Conservation (phyloP, 352 stramenopile species). For the Globisporangium mamillatum region DNA sequence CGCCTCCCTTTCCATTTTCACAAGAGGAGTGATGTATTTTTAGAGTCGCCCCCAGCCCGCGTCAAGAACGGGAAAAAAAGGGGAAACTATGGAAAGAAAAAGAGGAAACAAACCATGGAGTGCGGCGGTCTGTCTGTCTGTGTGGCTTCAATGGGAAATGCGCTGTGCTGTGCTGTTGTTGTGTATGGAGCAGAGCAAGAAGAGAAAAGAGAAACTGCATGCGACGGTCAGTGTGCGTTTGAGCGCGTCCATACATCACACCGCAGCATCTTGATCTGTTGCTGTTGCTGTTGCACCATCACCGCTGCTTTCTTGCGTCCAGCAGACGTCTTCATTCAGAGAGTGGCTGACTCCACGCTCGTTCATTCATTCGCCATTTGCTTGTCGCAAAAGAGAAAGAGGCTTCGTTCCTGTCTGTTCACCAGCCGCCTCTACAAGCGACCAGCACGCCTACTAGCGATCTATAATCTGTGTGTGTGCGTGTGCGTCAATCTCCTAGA, state of each 20-base stretch:
- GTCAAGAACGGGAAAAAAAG: background rate
- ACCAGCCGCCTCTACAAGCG: background rate
- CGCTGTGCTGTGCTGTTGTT: background rate
- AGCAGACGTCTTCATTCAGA: background rate
- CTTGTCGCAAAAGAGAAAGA: background rate
- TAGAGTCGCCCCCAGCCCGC: background rate
- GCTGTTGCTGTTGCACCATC: too few relatives aligned
- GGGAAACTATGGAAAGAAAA: slow-evolving; percentile 9
- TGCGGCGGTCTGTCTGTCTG: background rate
- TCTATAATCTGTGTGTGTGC: background rate
- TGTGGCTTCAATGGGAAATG: background rate
- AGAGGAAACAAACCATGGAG: background rate
- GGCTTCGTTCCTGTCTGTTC: background rate
- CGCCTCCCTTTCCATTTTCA: background rate
- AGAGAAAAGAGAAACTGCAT: slow-evolving; percentile 7
- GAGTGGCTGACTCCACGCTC: background rate
- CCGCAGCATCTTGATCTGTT: background rate
- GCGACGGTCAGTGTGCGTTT: background rate
- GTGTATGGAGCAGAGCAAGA: background rate
- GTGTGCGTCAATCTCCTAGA: background rate
- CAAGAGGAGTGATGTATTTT: slow-evolving; percentile 4
- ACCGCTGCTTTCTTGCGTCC: background rate
- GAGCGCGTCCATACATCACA: background rate
- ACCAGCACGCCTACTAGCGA: background rate
- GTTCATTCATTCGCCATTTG: background rate